A percentile compares a stretch with the other conserved stretches of the same genome.
phyloP scores from a whole-genome alignment of 768 basidiomycete species.

The Xanthoconium purpureum region DNA sequence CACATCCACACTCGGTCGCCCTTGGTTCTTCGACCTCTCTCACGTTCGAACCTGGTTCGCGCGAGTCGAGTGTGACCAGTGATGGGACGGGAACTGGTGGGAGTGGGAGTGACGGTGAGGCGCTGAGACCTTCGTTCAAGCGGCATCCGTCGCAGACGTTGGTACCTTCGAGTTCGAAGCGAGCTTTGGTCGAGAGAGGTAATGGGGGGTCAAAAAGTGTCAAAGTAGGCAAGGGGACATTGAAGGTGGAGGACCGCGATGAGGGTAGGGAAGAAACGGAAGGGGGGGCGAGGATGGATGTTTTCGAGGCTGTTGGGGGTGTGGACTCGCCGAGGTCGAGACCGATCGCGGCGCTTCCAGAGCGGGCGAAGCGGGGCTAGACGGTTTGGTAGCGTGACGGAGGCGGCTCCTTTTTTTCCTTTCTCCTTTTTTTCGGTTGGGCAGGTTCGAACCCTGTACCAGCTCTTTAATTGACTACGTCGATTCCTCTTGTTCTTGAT shows the following conservation, averaged over 20 bases:
- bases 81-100: constrained; percentile 33
- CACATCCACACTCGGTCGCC: constrained; percentile 1
- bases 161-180: constrained; percentile 57
- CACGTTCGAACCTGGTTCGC: constrained; percentile 25
- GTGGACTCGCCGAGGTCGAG: constrained; percentile 21
- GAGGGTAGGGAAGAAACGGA: background rate
- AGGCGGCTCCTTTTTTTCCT: no score
- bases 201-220: constrained; percentile 18
- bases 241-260: background rate
- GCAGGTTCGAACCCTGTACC: background rate
- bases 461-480: background rate
- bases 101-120: constrained; percentile 32
- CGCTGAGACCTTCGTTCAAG: constrained; percentile 65
- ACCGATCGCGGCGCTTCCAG: constrained; percentile 30
- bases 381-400: background rate
- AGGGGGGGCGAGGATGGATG: background rate
- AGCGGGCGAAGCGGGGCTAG: constrained; percentile 27
- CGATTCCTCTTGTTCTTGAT: background rate
- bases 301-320: constrained; percentile 15
- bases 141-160: constrained; percentile 69
- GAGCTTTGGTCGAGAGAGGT: constrained; percentile 40
- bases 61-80: constrained; percentile 31
- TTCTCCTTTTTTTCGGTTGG: background rate
- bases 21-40: constrained; percentile 10
- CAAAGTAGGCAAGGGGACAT: background rate